Evolutionary conservation across 768 basidiomycete species (phyloP).

Genomic region (Baorangia bicolor): DNA sequence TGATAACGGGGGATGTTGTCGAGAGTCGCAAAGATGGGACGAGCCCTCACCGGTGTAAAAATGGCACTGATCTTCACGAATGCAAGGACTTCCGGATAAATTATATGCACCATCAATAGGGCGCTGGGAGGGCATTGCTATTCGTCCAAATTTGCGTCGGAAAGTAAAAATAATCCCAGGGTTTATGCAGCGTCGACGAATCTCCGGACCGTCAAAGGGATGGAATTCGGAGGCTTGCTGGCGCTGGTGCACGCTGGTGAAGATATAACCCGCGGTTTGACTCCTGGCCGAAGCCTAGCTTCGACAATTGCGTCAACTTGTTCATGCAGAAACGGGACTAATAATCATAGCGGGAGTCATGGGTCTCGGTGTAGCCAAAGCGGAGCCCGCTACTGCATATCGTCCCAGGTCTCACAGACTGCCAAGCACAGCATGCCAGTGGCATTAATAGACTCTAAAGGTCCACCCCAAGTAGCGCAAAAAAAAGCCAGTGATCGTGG

Average conservation of each 20-base stretch:
- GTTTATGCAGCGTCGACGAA: background rate
- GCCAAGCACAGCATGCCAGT: background rate
- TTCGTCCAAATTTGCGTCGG: background rate
- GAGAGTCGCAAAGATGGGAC: background rate
- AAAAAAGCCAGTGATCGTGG: background rate
- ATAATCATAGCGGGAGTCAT: background rate
- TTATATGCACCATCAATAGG: background rate
- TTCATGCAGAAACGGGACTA: background rate
- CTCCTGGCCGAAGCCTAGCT: too few species aligned
- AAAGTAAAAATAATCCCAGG: background rate
- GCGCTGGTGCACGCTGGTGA: too few species aligned
- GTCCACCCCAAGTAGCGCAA: background rate
- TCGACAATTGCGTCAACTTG: background rate
- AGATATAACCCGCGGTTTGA: too few species aligned
- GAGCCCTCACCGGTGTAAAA: background rate
- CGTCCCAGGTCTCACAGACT: background rate
- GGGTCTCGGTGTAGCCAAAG: background rate
- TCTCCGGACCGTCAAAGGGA: background rate
- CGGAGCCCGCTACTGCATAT: background rate
- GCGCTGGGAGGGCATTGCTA: background rate
- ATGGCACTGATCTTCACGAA: background rate
- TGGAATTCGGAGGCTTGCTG: background rate
- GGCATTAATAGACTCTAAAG: background rate
- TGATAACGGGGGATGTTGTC: background rate
- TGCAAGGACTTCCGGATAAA: background rate